Base-by-base conservation (phyloP, 2,329 filamentous ascomycete species). In the Diaporthe sp. region DNA sequence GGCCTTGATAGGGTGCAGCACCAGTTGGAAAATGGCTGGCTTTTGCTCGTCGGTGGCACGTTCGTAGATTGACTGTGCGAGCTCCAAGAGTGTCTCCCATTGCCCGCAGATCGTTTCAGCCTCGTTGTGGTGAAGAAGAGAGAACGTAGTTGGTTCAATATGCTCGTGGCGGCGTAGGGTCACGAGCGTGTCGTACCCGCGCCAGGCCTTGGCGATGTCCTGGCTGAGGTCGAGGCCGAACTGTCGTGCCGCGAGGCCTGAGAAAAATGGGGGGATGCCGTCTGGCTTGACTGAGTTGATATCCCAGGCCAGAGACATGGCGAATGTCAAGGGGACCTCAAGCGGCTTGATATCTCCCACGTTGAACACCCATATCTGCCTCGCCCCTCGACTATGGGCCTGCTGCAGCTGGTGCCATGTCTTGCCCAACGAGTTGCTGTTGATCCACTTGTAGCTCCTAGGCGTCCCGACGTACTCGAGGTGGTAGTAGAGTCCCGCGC, bases 291-390 rank as follows among this genome's bases (percentile, higher is more conserved):
- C 88, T 0, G 81, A 79, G 22, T 85, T 82, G 17, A 87, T 87
- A 75, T 91, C 86, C 80, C 91, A 92, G 0, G 90, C 90, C 68
- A 92, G 83, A 67, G 90, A 89, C 79, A 92, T 85, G 82, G 88
- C 90, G 78, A 91, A 88, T 72, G 85, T 87, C 77, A 91, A 87
- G 3, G 90, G 88, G 3, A 91, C 83, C 81, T 92, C 90, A 83
- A 82, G 84, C 1, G 90, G 89, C 80, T 93, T 93, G 77, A 93
- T 84, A 78, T 93, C 91, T 17, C 90, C 91, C 6, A 93, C 88
- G 77, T 93, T 93, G 77, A 92, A 88, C 60, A 93, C 87, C 91
- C 91, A 93, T 75, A 93, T 91, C 42, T 87, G 85, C 61, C 88
- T 86, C 2, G 91, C 91, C 2, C 89, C 85, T 34, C 89, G 85